These are phyloP conservation scores for Pestalotiopsis sp. DNA, from an alignment of 2,329 filamentous ascomycete species.

Conservation along the genomic window DNA sequence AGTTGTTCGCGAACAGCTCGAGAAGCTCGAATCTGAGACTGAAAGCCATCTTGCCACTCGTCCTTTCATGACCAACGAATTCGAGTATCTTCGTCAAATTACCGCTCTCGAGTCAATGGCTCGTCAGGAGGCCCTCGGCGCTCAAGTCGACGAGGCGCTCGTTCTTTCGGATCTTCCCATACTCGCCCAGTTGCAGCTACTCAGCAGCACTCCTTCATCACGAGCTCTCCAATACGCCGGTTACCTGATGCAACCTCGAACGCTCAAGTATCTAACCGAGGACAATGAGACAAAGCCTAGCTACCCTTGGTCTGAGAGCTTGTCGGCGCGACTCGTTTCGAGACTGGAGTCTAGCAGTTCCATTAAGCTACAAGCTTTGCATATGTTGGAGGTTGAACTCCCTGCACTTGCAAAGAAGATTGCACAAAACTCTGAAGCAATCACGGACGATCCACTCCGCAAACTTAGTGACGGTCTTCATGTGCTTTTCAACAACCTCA, in stretches of 20 bases:
- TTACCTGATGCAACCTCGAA: conserved; percentile 39
- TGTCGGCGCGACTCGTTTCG: conserved; percentile 56
- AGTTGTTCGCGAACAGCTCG: conserved; percentile 53
- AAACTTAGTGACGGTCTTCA: conserved; percentile 52
- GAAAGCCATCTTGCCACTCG: conserved; percentile 42
- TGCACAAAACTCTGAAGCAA: conserved; percentile 47
- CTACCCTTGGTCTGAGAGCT: conserved; percentile 47
- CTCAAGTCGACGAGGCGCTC: conserved; percentile 38
- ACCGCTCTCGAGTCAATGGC: conserved; percentile 42
- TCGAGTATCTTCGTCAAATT: conserved; percentile 59
- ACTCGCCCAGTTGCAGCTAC: conserved; percentile 44
- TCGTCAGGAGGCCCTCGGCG: conserved; percentile 23
- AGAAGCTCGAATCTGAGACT: conserved; percentile 36
- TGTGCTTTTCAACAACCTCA: conserved; percentile 44
- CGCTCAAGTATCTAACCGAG: conserved; percentile 14
- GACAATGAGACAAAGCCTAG: conserved; percentile 22
- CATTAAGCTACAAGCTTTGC: conserved; percentile 62
- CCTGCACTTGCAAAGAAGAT: conserved; percentile 61
- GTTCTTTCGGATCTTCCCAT: conserved; percentile 52
- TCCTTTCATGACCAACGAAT: conserved; percentile 53
- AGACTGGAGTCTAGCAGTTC: conserved; percentile 54
- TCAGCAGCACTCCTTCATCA: conserved; percentile 38
- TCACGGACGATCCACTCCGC: conserved; percentile 51
- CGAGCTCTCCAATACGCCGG: conserved; percentile 50
- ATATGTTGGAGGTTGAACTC: conserved; percentile 66